Conservation (phyloP, 805 yeast genomes). For the Starmerella gropengiesseri region DNA sequence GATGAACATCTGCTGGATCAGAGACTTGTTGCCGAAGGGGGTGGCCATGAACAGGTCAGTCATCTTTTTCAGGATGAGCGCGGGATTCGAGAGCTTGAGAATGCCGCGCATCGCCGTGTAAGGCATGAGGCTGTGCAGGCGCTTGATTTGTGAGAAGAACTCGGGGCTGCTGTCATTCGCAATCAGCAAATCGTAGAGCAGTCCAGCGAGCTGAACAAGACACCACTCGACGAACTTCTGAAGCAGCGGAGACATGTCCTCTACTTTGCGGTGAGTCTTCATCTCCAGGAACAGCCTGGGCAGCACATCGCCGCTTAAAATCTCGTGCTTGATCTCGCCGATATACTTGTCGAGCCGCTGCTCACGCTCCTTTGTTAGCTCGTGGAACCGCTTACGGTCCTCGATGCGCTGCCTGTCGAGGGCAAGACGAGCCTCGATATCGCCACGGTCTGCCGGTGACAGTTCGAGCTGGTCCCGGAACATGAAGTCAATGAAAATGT, state of each 20-base stretch:
- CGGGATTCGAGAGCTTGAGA: slow-evolving; percentile 75
- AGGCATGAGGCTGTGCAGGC: slow-evolving; percentile 70
- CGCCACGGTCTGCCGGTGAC: slow-evolving; percentile 39
- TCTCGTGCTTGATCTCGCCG: slow-evolving; percentile 44
- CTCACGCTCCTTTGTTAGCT: slow-evolving; percentile 51
- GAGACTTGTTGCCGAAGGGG: slow-evolving; percentile 54
- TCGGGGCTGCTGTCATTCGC: slow-evolving; percentile 77
- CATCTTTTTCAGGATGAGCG: slow-evolving; percentile 65
- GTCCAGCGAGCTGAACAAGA: slow-evolving; percentile 72
- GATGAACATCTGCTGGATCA: slow-evolving; percentile 64
- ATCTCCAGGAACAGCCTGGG: slow-evolving; percentile 55
- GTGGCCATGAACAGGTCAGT: slow-evolving; percentile 76
- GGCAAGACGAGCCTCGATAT: slow-evolving; percentile 46
- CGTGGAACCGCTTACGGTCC: slow-evolving; percentile 62
- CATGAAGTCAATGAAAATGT: slow-evolving; percentile 45
- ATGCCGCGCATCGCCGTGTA: slow-evolving; percentile 67
- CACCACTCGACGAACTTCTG: slow-evolving; percentile 69
- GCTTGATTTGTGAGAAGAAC: slow-evolving; percentile 54
- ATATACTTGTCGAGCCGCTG: slow-evolving; percentile 45
- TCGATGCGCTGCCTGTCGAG: slow-evolving; percentile 53
- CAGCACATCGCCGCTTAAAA: slow-evolving; percentile 47
- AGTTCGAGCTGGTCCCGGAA: slow-evolving; percentile 34
- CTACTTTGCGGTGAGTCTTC: slow-evolving; percentile 41
- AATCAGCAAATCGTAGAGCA: slow-evolving; percentile 66
- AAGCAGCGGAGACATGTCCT: slow-evolving; percentile 55